Base-by-base conservation (phyloP, 2,329 filamentous ascomycete species). In the Thelonectria olida region DNA sequence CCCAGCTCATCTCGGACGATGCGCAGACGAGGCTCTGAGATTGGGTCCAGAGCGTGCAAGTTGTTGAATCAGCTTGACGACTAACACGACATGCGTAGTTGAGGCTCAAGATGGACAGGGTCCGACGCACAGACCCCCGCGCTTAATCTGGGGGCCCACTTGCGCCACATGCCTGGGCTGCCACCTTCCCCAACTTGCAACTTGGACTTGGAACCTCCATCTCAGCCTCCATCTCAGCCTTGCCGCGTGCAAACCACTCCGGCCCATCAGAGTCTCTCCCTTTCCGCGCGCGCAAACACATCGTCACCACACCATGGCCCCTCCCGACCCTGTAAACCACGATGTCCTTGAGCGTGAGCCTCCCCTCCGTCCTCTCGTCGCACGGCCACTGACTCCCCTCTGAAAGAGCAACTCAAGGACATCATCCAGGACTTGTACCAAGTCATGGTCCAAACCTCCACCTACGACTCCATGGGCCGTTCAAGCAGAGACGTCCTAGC, bases 351-450 rank as follows among this genome's bases (percentile, higher is more conserved):
- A 81, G 76, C 78, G 79, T 79, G 71, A 27, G 76, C 28, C 8
- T 4, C 34, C 23, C 7, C 1, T 7, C 9, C 28, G 7, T 13
- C 6, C 22, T 12, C 2, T 7, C 15, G 12, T 27, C n/a, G 36
- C 15, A 20, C 28, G 9, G 9, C 28, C 31, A 15, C 31, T 34
- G 9, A 34, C 31, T n/a, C n/a, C n/a, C n/a, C n/a, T n/a, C n/a
- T n/a, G n/a, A n/a, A n/a, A 88, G 86, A 83, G 67, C 81, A 86
- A 75, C 79, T 88, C 76, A 86, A 88, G 71, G 82, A 87, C 69
- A 81, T 87, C 62, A 87, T 90, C 74, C 85, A 89, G 70, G 85
- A 87, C 67, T 82, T 89, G 39, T 89, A 87, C 80, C 82, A 87
- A 67, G 76, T 89, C 61, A 86, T 88, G 81, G 85, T 90, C 45